Percentiles rank a stretch among this genome's conserved stretches.
Conservation (phyloP, 169 alveolate genomes). For the Plasmodium cynomolgi region DNA sequence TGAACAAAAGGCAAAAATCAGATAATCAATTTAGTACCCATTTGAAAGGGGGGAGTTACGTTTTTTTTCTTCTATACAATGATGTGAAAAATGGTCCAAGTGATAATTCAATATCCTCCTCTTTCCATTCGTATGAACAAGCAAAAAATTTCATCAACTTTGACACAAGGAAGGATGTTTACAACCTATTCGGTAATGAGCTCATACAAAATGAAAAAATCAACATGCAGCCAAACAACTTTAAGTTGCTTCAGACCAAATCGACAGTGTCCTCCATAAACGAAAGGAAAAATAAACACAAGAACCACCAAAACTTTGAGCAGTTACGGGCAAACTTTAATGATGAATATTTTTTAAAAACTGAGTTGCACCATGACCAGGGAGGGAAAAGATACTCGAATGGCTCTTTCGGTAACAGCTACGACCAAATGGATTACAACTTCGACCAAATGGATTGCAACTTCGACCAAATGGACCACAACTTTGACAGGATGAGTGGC, state of each 20-base stretch:
- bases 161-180: constrained; percentile 48
- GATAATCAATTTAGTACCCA: constrained; percentile 7
- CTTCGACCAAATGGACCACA: constrained; percentile 24
- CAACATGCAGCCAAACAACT: constrained; percentile 4
- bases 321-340: constrained; percentile 39
- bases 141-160: constrained; percentile 31
- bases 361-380: constrained; percentile 4
- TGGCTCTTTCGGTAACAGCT: neutral
- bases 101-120: constrained; percentile 2
- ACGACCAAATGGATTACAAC: constrained; percentile 29
- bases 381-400: constrained; percentile 2
- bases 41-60: constrained; percentile 16
- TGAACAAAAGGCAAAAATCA: constrained; percentile 27
- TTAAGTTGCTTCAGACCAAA: constrained; percentile 30
- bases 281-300: neutral
- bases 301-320: constrained; percentile 19
- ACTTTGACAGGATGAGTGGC: constrained; percentile 50
- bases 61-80: constrained; percentile 28
- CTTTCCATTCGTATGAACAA: constrained; percentile 38
- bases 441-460: constrained; percentile 33
- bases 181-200: constrained; percentile 20
- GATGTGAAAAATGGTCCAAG: constrained; percentile 5
- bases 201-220: constrained; percentile 34
- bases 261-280: constrained; percentile 22
- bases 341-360: constrained; percentile 36